These are phyloP conservation scores for Diaporthe sp. DNA, from an alignment of 2,329 filamentous ascomycete species.

Conservation along the genomic window DNA sequence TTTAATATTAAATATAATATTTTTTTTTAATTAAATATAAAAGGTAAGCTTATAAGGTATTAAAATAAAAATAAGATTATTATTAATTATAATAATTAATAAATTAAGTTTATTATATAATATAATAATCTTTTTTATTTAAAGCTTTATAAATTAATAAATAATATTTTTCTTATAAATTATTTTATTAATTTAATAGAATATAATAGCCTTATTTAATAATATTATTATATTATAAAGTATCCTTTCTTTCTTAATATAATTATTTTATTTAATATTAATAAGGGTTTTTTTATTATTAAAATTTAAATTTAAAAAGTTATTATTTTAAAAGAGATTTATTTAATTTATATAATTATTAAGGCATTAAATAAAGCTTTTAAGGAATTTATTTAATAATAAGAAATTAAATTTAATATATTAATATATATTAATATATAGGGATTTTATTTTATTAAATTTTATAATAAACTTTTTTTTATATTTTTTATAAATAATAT, in stretches of 20 bases:
- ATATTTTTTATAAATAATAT: not conserved
- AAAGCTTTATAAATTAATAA: not conserved
- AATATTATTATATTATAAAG: not conserved
- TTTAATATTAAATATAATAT: not conserved
- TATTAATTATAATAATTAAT: constrained; percentile 1
- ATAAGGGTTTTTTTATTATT: not conserved
- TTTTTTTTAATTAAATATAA: not conserved
- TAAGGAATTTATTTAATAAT: not conserved
- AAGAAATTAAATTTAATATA: not conserved
- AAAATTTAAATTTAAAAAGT: not conserved
- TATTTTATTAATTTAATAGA: not conserved
- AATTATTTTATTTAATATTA: constrained; percentile 5
- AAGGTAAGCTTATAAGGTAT: not conserved
- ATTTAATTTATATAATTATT: not conserved
- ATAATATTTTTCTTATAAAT: not conserved
- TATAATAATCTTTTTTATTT: not conserved
- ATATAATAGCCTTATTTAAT: not conserved
- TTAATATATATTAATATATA: not conserved
- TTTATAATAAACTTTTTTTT: not conserved
- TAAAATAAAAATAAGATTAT: not conserved
- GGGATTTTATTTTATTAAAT: not conserved
- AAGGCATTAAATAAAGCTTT: not conserved
- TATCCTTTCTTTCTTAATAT: not conserved
- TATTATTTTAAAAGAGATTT: not conserved
- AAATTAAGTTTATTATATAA: not conserved